Base-by-base conservation (phyloP, 192 early-diverging fungal species). In the Backusella morwellensis region DNA sequence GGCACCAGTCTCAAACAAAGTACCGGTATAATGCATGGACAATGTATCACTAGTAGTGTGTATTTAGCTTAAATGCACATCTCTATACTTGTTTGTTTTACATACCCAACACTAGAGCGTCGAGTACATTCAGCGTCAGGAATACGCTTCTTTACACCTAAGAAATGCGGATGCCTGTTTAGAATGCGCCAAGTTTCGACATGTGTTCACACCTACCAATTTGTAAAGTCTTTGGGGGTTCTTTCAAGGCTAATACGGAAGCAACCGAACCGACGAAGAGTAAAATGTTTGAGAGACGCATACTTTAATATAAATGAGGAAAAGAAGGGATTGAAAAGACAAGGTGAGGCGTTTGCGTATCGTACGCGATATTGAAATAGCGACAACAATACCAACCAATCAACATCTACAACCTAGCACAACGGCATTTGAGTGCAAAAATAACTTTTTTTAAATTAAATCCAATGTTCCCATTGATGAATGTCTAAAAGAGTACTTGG, bases 21-120 rank as follows among this genome's bases (percentile, higher is more conserved):
- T 88, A 59, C 93, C 93, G 35, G 90, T 92, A 82, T 95, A 95
- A 74, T 95, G 92, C 91, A 95, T 93, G 1, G 90, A 86, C 26
- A 94, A 59, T 29, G 71, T 82, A 77, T 93, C 92, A 80, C 90
- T 91, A 71, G 36, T 21, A 15, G n/a, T 7, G 14, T 36, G 40
- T 59, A 19, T 59, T 59, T 59, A 23, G 21, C 14, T 59, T 23
- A 26, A 59, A 29, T 12, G 4, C 23, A 19, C 0, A 19, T 15
- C 19, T 1, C 0, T 52, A n/a, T 40, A 38, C 21, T 32, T 29
- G 26, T 17, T 72, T 8, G 23, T 70, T 68, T 59, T 50, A 12
- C 17, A 76, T 83, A 83, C 82, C 89, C 89, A 41, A 78, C 79
- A 6, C 70, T 41, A 14, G 84, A 75, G 67, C 84, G 84, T 35